Base-by-base conservation (phyloP, 2,329 filamentous ascomycete species). In the Penicillium sp. region DNA sequence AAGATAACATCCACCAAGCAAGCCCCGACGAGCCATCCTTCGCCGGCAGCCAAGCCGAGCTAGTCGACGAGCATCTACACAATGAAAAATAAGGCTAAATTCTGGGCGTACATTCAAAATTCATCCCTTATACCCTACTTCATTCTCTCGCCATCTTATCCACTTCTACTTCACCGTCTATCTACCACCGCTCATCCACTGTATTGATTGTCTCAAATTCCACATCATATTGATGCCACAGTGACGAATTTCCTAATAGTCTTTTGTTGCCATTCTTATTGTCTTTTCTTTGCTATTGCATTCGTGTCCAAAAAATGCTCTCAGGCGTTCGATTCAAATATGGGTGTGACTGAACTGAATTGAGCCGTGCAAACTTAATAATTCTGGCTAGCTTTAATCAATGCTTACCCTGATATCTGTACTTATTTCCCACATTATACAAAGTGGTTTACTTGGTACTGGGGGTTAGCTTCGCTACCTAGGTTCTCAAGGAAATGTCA, bases 1-100 rank as follows among this genome's bases (percentile, higher is more conserved):
- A 74, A 52, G 79, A 82, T 49, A 76, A 80, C 56, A 80, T 82
- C 33, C 76, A 78, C 54, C 72, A 77, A 49, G 68, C 71, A 24
- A 75, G 71, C 61, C 69, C 73, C 19, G 71, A 76, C 33, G 65
- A 72, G 51, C 64, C 69, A 5, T 71, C 73, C 11, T 70, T 77
- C 31, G 67, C 72, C 7, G 77, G 77, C 11, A 79, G 76, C 53
- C 67, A 74, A 14, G 79, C 79, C 10, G 78, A 80, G 60, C 65
- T 80, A 19, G 76, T 80, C 11, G 71, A 76, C 52, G 73, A 73
- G 46, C 60, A 69, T 16, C 58, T 59, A 35, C 64, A 63, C 10
- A 52, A 53, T 19, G 58, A 57, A 16, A 60, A 61, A 26, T 65
- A 53, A 45, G 45, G 39, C 24, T 37, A 22, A 19, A n/a, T 4